These are phyloP conservation scores for Pecoramyces ruminantium DNA, from an alignment of 192 early-diverging fungal species.

Conservation along the genomic window DNA sequence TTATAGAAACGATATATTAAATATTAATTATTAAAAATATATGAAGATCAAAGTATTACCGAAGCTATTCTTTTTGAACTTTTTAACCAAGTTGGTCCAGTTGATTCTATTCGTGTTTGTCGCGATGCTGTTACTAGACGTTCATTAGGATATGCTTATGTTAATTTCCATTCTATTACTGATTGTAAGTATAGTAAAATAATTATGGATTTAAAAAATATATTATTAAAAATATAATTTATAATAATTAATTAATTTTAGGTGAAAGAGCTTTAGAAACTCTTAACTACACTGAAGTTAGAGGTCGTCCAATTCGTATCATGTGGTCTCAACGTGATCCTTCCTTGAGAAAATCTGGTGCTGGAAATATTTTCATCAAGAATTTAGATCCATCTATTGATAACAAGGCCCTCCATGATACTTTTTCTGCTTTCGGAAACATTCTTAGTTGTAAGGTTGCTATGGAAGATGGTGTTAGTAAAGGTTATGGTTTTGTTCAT, in stretches of 20 bases:
- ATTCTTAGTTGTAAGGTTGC: slow-evolving; percentile 98
- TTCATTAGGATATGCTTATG: slow-evolving; percentile 92
- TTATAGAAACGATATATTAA: too few species aligned
- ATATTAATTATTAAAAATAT: neutral
- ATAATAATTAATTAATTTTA: neutral
- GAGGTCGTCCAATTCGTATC: slow-evolving; percentile 90
- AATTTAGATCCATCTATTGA: slow-evolving; percentile 94
- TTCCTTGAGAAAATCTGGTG: slow-evolving; percentile 70
- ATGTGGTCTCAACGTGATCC: slow-evolving; percentile 99
- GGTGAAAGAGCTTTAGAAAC: slow-evolving; percentile 79
- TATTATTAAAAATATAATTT: neutral
- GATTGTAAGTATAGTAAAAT: slow-evolving; percentile 34
- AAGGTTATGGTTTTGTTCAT: slow-evolving; percentile 97
- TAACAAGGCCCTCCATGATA: slow-evolving; percentile 98
- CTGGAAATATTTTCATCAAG: slow-evolving; percentile 99
- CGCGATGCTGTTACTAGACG: slow-evolving; percentile 92
- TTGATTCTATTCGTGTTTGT: slow-evolving; percentile 94
- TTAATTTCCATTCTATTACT: slow-evolving; percentile 85
- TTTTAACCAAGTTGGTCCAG: slow-evolving; percentile 87
- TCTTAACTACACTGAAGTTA: slow-evolving; percentile 92
- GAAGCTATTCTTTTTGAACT: slow-evolving; percentile 95
- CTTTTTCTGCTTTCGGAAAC: slow-evolving; percentile 91
- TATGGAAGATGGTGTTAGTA: slow-evolving; percentile 58
- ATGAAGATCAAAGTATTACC: slow-evolving; percentile 72
- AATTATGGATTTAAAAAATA: neutral